Conservation (phyloP, 2,329 filamentous ascomycete species). For the Harringtonia lauricola region DNA sequence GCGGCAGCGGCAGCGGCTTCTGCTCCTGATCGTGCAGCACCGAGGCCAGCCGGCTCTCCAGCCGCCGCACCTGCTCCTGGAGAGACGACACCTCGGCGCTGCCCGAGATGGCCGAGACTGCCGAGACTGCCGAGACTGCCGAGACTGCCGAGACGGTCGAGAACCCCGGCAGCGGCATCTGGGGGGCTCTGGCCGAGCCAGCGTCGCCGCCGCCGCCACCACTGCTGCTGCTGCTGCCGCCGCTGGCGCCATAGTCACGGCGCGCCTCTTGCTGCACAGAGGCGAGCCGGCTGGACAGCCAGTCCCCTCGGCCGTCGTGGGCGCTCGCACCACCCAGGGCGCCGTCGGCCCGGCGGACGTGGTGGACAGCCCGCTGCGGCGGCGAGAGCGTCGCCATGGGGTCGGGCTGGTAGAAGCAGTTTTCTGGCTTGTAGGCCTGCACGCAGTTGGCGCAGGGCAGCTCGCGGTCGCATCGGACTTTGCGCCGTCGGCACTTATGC, state of each 20-base stretch:
- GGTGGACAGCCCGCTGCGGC: constrained; percentile 3
- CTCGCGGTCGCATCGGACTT: constrained; percentile 30
- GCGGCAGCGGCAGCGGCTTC: not conserved
- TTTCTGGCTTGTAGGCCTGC: constrained; percentile 16
- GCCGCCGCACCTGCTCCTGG: constrained; percentile 26
- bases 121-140: no score
- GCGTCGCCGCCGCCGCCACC: no score
- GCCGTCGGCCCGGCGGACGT: no score
- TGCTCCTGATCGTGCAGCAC: constrained; percentile 10
- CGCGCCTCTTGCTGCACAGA: no score
- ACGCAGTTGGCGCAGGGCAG: constrained; percentile 30
- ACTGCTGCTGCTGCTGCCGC: no score
- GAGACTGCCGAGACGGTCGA: no score
- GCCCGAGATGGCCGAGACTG: constrained; percentile 4
- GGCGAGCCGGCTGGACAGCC: no score
- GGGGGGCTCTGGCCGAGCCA: no score
- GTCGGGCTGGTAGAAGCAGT: constrained; percentile 13
- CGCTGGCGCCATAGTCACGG: no score
- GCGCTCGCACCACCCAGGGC: no score
- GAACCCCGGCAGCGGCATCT: constrained; percentile 4
- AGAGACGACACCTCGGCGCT: constrained; percentile 24
- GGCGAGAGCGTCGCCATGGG: constrained; percentile 8
- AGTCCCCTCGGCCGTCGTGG: no score
- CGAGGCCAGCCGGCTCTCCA: constrained; percentile 30
- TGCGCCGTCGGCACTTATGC: constrained; percentile 27